Evolutionary conservation across 2,329 filamentous ascomycete genomes (phyloP), one percentile per base, ranked within the genome.

Genomic region (Plenodomus tracheiphilus): DNA sequence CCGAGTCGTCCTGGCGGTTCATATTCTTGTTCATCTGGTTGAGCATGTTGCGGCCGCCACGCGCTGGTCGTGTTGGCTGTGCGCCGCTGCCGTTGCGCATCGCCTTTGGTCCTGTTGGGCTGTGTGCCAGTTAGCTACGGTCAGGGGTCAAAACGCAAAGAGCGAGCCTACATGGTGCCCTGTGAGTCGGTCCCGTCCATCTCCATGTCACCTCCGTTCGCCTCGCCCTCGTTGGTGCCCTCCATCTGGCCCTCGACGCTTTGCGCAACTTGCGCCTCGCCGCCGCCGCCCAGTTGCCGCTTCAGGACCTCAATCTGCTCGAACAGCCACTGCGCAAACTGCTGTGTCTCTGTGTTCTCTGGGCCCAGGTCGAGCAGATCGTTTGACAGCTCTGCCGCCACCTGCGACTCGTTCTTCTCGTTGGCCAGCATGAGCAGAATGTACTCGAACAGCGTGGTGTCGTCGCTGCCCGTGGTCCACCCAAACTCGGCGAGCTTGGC

Each of bases 341-440:
- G 87, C 53, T 83, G 84, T 7, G 91, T 90, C 57, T 86, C 86
- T 42, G 88, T 85, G 62, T 97, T 93, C 51, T 96, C 91, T 39
- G 91, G 85, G 2, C 85, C 85, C 4, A 97, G 82, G 48, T 85
- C 85, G 2, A 99, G 82, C 36, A 99, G 82, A 64, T 99, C 94
- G 57, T 86, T 88, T 1, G 92, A 88, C 13, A 99, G 84, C 71
- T 99, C 94, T 37, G 84, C 79, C 9, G 91, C 88, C 58, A 99
- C 93, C 70, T 97, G 88, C 42, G 92, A 85, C 70, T 96, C 87
- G 3, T 88, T 91, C 74, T 96, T 97, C 64, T 92, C 91, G 75
- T 97, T 97, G 54, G 90, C 90, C 25, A 99, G 83, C 93, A 97
- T 97, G 56, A 97, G 84, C 50, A 97, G 88, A 60, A 99, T 94